Percentiles rank a stretch among this genome's conserved stretches.
Evolutionary conservation across 371 early-diverging fungal genomes (phyloP).

Genomic region (Apophysomyces variabilis): DNA sequence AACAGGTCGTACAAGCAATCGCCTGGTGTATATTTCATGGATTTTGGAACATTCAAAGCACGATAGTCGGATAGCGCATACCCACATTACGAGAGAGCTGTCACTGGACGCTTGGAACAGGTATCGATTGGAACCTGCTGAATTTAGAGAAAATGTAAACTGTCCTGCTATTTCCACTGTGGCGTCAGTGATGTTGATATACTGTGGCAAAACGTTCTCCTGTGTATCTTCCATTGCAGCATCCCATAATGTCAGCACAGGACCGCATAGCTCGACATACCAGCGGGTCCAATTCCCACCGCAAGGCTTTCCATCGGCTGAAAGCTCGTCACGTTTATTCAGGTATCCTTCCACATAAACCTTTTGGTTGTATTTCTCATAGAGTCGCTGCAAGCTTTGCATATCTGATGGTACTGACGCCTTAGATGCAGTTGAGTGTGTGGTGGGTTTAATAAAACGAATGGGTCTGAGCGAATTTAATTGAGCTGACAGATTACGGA

Average conservation of each 20-base stretch:
- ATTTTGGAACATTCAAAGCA: constrained; percentile 77
- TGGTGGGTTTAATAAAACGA: constrained; percentile 27
- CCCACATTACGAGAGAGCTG: constrained; percentile 43
- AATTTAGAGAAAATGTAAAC: constrained; percentile 61
- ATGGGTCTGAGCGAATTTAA: constrained; percentile 21
- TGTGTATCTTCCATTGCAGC: constrained; percentile 22
- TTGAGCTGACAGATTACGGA: constrained; percentile 22
- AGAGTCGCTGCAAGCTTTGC: constrained; percentile 38
- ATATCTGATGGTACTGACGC: constrained; percentile 33
- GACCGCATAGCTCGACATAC: constrained; percentile 74
- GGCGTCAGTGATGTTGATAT: constrained; percentile 76
- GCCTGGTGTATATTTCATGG: constrained; percentile 76
- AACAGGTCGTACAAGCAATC: constrained; percentile 48
- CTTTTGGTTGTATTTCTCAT: constrained; percentile 63
- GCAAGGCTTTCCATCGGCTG: constrained; percentile 53
- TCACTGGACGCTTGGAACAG: constrained; percentile 51
- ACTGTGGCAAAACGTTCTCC: constrained; percentile 50
- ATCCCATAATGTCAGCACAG: constrained; percentile 67
- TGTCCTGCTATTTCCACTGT: constrained; percentile 35
- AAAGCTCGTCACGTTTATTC: constrained; percentile 61
- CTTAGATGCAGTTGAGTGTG: constrained; percentile 6
- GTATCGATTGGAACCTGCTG: constrained; percentile 70
- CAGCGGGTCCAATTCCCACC: constrained; percentile 64
- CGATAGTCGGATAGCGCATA: constrained; percentile 73
- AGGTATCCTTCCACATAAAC: constrained; percentile 72